Base-by-base conservation (phyloP, 2,329 filamentous ascomycete genomes). In the Talaromyces sp. region DNA sequence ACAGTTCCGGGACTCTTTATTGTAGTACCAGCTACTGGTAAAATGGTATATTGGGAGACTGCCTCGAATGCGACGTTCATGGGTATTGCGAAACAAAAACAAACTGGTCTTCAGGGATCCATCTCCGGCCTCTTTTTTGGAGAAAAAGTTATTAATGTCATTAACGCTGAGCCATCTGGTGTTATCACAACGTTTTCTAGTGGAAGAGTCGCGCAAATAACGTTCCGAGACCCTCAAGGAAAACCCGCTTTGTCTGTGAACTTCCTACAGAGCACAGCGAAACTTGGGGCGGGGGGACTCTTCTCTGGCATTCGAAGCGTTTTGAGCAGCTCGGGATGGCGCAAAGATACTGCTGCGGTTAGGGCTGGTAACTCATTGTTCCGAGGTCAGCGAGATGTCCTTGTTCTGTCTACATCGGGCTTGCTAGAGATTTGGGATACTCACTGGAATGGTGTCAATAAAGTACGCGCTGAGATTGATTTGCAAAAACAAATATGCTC, bases 11-110 rank as follows among this genome's bases (percentile, higher is more conserved):
- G 94, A 2, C 81, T 99, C 37, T 84, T 99, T 28, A 83, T 97
- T 37, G 81, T 97, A 37, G 89, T 93, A 77, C 89, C 93, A 11
- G 84, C 84, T 17, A 91, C 82, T 51, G 94, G 94, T 54, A 92
- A 87, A 72, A 85, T 97, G 54, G 87, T 90, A 45, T 97, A 94
- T 73, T 97, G 94, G 91, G 94, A 97, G 71, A 95, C 91, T 39
- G 89, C 97, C 62, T 91, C 93, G 57, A 91, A 86, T 71, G 91
- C 91, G 9, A 89, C 91, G 39, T 91, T 90, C 0, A 81, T 95
- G 57, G 89, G 89, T 62, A 84, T 95, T 40, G 89, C 93, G 67
- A 87, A 89, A 63, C 88, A 95, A 69, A 89, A 89, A 67, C 86
- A 89, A 63, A 87, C 86, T 63, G 89, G 89, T 15, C 84, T 96